Base-by-base conservation (phyloP, 139 green algal genomes). In the Chlorella sp. region DNA sequence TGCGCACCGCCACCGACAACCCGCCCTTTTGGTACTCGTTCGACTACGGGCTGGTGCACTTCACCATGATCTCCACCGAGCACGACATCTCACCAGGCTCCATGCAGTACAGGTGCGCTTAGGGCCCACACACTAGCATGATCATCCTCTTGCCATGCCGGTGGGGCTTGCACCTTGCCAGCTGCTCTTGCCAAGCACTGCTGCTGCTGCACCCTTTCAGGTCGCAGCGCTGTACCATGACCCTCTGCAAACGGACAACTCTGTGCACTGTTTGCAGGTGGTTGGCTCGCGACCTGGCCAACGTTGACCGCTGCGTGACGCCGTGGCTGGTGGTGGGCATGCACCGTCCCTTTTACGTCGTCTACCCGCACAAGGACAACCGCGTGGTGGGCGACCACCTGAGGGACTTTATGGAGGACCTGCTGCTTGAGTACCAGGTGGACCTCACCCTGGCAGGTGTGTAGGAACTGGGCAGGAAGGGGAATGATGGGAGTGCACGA, bases 301-400 rank as follows among this genome's bases (percentile, higher is more conserved):
- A 22, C 17, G 59, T 75, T 34, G 35, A 66, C 59, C 35, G 70
- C 34, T 75, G 70, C 33, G 24, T 29, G 2, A 74, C 77, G 1
- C 91, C 91, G 24, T 96, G 91, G 91, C 42, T 94, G 62, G 67
- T 93, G 26, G 71, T 94, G 31, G 74, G 31, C 14, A 70, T 91
- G 64, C 91, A 96, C 76, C 81, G 91, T 10, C 91, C 91, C n/a
- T 82, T 93, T 78, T 94, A 95, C 60, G 88, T 95, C 27, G 82
- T 92, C 4, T 91, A 85, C 74, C 90, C 90, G 0, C 90, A 95
- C 84, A 88, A 93, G 70, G 77, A 72, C 74, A 94, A 93, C 81
- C 74, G 86, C 20, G 49, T 88, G 1, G 83, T 93, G 32, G 84
- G 77, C 1, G 79, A 90, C n/a, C 85, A 91, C 72, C 68, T 94